A percentile compares a stretch with the other conserved stretches of the same genome.
These are phyloP conservation scores for Trichoderma endophyticum DNA, from an alignment of 2,329 filamentous ascomycete genomes.

Conservation along the genomic window DNA sequence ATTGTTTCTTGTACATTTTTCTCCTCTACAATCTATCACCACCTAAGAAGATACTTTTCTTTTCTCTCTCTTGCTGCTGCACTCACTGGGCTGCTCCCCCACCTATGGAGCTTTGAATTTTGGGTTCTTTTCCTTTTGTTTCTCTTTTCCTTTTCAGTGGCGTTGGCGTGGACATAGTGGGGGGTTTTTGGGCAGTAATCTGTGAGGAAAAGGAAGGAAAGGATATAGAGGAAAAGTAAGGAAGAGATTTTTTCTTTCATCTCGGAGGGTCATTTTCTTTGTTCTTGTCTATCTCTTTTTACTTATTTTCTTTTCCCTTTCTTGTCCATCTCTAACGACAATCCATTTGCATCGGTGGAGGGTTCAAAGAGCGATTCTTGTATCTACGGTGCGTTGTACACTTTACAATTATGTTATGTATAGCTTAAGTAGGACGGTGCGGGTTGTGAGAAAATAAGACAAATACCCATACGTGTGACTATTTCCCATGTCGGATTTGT, in stretches of 20 bases:
- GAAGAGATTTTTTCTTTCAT: neutral
- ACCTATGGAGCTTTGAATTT: constrained; percentile 8
- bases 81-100: constrained; percentile 16
- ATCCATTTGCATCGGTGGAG: neutral
- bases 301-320: neutral
- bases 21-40: neutral
- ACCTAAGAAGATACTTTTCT: neutral
- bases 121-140: neutral
- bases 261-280: constrained; percentile 6
- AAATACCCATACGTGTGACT: neutral
- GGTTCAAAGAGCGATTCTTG: neutral
- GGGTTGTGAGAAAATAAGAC: neutral
- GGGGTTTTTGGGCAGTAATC: constrained; percentile 1
- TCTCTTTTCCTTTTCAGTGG: neutral
- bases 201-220: constrained; percentile 11
- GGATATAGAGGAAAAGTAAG: constrained; percentile 17
- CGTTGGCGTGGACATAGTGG: constrained; percentile 4
- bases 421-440: neutral
- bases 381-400: constrained; percentile 7
- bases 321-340: constrained; percentile 6
- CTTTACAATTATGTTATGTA: neutral
- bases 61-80: neutral
- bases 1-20: constrained; percentile 9
- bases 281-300: neutral
- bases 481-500: neutral